Percentiles rank a stretch among this genome's conserved stretches.
These are phyloP conservation scores for Phytophthora cryptogea DNA, from an alignment of 352 stramenopile species.

Conservation along the genomic window DNA sequence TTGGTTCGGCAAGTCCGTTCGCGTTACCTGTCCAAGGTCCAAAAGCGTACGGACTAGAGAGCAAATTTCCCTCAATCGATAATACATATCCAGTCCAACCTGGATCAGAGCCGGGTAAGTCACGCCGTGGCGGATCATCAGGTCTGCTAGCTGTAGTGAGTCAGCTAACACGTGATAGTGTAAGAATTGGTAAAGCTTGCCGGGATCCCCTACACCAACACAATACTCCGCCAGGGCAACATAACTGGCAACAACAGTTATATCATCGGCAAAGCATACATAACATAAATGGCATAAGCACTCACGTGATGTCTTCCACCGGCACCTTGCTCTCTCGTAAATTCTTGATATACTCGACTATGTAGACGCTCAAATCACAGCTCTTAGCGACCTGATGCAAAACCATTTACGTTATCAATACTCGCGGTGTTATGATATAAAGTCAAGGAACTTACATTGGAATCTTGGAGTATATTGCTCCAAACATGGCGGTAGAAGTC, in stretches of 20 bases:
- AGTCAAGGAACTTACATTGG: conserved; percentile 33
- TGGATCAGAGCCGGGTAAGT: conserved; percentile 46
- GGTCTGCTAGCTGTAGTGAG: conserved; percentile 57
- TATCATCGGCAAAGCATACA: conserved; percentile 1
- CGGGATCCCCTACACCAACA: conserved; percentile 42
- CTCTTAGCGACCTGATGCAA: conserved; percentile 41
- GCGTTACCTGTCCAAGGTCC: conserved; percentile 46
- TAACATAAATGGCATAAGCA: conserved; percentile 4
- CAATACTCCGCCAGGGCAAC: conserved; percentile 57
- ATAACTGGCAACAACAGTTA: conserved; percentile 41
- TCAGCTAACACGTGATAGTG: conserved; percentile 63
- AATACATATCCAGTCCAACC: conserved; percentile 73
- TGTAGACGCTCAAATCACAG: conserved; percentile 53
- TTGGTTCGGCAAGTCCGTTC: not conserved
- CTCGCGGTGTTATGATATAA: not conserved
- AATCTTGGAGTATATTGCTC: conserved; percentile 47
- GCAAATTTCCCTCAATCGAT: conserved; percentile 48
- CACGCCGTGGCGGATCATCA: conserved; percentile 44
- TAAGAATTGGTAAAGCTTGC: conserved; percentile 71
- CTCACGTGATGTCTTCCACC: conserved; percentile 69
- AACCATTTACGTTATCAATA: not conserved
- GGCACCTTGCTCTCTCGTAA: conserved; percentile 52
- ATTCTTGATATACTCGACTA: conserved; percentile 71
- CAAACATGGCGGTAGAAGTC: conserved; percentile 68
- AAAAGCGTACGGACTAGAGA: conserved; percentile 57